A percentile compares a stretch with the other conserved stretches of the same genome.
Evolutionary conservation across 805 yeast genomes (phyloP).

Genomic region (Hanseniaspora hatyaiensis): DNA sequence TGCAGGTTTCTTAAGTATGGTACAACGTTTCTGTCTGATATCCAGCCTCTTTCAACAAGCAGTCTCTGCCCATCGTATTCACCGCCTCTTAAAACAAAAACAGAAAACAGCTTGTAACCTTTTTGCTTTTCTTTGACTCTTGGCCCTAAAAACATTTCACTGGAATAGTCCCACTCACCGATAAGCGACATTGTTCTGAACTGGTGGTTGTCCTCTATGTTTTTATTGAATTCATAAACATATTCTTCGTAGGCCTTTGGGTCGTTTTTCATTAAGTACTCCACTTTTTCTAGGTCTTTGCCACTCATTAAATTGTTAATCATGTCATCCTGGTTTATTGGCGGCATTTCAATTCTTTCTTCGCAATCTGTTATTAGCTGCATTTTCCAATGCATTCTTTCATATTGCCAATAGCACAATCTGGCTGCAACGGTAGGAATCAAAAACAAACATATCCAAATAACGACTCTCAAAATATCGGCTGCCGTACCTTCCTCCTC

Average conservation of each 20-base stretch:
- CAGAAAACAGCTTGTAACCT: constrained; percentile 74
- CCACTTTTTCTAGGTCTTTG: constrained; percentile 1
- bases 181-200: constrained; percentile 64
- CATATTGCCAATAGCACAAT: constrained; percentile 87
- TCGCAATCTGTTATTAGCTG: constrained; percentile 72
- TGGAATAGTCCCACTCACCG: constrained; percentile 71
- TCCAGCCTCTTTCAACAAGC: constrained; percentile 86
- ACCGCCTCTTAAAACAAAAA: constrained; percentile 68
- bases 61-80: constrained; percentile 41
- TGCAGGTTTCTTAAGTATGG: constrained; percentile 49
- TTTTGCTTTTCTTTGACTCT: constrained; percentile 56
- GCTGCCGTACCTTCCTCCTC: constrained; percentile 27
- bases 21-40: constrained; percentile 51
- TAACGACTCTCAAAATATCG: constrained; percentile 24
- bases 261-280: constrained; percentile 1
- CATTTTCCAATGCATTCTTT: constrained; percentile 78
- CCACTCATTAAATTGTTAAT: neutral
- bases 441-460: constrained; percentile 37
- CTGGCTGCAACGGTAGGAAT: constrained; percentile 83
- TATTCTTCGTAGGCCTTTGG: constrained; percentile 30
- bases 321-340: constrained; percentile 4
- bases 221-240: constrained; percentile 56
- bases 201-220: constrained; percentile 60
- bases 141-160: constrained; percentile 90
- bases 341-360: constrained; percentile 65